Percentiles rank a stretch among this genome's conserved stretches.
Evolutionary conservation across 148 eudicot genomes (phyloP).

Genomic region (Silene conica): DNA sequence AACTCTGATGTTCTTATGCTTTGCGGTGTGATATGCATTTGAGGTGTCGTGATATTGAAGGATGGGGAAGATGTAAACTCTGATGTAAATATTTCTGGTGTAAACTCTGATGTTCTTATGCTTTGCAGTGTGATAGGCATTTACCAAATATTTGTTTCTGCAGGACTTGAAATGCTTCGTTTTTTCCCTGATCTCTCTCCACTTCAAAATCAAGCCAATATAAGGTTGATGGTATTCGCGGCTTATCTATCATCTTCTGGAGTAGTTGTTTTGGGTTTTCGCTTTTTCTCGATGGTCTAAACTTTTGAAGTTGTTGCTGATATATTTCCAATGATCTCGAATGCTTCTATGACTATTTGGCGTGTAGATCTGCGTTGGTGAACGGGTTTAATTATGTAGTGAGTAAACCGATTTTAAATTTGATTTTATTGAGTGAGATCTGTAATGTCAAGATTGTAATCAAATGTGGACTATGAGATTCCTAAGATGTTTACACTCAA

Average conservation of each 20-base stretch:
- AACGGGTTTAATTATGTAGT: background rate
- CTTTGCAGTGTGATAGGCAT: background rate
- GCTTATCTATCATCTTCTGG: background rate
- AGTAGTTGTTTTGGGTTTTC: background rate
- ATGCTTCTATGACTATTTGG: conserved; percentile 1
- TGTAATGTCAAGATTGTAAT: background rate
- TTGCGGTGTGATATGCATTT: too few relatives aligned
- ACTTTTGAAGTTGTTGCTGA: conserved; percentile 3
- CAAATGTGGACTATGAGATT: too few relatives aligned
- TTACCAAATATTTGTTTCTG: conserved; percentile 15
- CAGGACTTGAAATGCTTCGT: conserved; percentile 85
- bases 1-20: background rate
- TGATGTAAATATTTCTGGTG: too few relatives aligned
- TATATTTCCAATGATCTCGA: conserved; percentile 1
- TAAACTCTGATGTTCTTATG: background rate
- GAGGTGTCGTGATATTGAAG: too few relatives aligned
- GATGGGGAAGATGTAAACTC: too few relatives aligned
- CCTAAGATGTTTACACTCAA: too few relatives aligned
- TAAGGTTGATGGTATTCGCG: conserved; percentile 11
- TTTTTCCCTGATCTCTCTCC: conserved; percentile 68
- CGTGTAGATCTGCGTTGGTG: background rate
- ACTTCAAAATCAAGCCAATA: conserved; percentile 82
- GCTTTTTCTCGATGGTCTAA: background rate
- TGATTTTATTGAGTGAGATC: background rate
- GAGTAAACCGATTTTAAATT: too few relatives aligned